Evolutionary conservation across 345 rosid genomes (phyloP).

Genomic region (Hypericum perforatum): DNA sequence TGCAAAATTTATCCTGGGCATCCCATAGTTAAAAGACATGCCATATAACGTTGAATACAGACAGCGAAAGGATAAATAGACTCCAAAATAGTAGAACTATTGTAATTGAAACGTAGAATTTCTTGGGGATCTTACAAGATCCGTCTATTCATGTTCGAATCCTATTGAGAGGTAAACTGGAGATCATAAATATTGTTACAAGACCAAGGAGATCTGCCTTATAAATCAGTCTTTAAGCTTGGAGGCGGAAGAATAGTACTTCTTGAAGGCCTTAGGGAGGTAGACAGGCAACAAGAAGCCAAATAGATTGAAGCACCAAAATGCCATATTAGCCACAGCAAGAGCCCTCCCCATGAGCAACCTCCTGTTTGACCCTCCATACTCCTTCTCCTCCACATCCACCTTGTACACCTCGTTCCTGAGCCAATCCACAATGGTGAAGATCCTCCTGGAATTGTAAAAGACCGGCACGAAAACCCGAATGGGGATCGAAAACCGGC

Average conservation of each 20-base stretch:
- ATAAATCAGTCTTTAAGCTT: not conserved
- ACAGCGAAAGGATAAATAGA: too few species aligned
- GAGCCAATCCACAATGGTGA: constrained; percentile 61
- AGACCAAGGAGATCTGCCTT: not conserved
- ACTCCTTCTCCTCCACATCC: constrained; percentile 16
- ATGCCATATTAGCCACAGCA: constrained; percentile 55
- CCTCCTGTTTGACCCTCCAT: constrained; percentile 33
- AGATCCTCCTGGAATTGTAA: constrained; percentile 61
- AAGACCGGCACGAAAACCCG: constrained; percentile 67
- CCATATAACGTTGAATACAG: too few species aligned
- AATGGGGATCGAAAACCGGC: constrained; percentile 54
- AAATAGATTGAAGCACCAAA: constrained; percentile 86
- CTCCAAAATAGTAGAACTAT: too few species aligned
- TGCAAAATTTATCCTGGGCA: too few species aligned
- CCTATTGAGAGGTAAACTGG: too few species aligned
- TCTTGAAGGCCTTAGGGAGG: constrained; percentile 64
- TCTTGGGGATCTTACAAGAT: too few species aligned
- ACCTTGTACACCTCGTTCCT: constrained; percentile 32
- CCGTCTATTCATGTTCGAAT: too few species aligned
- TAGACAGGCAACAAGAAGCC: constrained; percentile 79
- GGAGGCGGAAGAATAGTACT: constrained; percentile 29
- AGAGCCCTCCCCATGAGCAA: constrained; percentile 45
- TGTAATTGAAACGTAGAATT: too few species aligned
- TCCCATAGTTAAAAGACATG: too few species aligned
- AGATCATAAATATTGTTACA: too few species aligned